phyloP scores from a whole-genome alignment of 202 grass and related monocot species.

The Digitaria exilis region DNA sequence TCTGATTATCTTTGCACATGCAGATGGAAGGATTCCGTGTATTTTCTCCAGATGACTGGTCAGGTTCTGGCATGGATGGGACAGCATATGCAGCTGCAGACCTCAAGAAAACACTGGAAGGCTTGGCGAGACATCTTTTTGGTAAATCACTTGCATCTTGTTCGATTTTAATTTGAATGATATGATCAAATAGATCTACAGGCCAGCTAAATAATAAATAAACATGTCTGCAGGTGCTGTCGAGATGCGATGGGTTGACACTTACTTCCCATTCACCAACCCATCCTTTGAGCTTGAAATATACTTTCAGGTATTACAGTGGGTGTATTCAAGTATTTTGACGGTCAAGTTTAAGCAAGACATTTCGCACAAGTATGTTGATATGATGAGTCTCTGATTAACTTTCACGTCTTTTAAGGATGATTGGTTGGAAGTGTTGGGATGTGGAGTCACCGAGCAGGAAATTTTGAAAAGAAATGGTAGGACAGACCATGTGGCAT shows the following conservation, averaged over 20 bases:
- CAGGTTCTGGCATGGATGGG: conserved; percentile 72
- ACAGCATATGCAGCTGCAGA: conserved; percentile 80
- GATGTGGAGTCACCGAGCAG: conserved; percentile 95
- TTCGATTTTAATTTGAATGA: conserved; percentile 15
- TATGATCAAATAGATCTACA: neutral
- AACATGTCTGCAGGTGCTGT: conserved; percentile 68
- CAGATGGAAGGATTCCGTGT: conserved; percentile 97
- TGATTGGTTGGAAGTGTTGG: conserved; percentile 97
- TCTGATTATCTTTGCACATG: conserved; percentile 38
- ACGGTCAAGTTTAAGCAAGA: neutral
- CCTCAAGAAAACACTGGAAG: conserved; percentile 89
- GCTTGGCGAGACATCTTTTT: conserved; percentile 90
- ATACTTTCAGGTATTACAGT: conserved; percentile 78
- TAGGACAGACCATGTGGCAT: conserved; percentile 77
- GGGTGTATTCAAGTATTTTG: conserved; percentile 16
- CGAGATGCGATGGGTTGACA: conserved; percentile 99
- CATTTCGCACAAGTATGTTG: conserved; percentile 8
- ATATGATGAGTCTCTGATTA: conserved; percentile 30
- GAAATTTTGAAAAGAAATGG: conserved; percentile 83
- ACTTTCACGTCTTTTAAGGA: conserved; percentile 47
- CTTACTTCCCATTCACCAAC: conserved; percentile 97
- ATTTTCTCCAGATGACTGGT: conserved; percentile 86
- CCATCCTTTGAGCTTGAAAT: conserved; percentile 98
- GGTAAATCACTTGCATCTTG: conserved; percentile 50
- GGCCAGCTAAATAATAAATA: conserved; percentile 9